These are phyloP conservation scores for Phytopythium oedochilum DNA, from an alignment of 352 stramenopile species.

Conservation along the genomic window DNA sequence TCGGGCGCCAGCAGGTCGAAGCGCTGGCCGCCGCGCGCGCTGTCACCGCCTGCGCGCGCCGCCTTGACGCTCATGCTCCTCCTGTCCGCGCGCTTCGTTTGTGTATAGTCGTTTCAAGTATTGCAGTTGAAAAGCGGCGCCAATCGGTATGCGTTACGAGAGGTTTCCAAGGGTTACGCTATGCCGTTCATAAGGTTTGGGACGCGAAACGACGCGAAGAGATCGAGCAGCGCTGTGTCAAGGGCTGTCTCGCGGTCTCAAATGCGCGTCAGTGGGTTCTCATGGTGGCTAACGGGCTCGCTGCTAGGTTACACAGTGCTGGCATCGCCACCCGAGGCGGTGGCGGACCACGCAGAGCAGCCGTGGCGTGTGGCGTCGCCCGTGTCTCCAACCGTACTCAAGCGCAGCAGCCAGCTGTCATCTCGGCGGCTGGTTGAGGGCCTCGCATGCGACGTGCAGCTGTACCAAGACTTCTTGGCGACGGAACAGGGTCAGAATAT, in stretches of 20 bases:
- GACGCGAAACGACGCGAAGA: conserved; percentile 4
- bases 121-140: background rate
- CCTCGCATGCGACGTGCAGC: conserved; percentile 36
- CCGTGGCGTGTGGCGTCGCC: background rate
- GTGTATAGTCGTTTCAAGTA: too few species aligned
- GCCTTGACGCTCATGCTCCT: background rate
- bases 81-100: too few species aligned
- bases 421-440: conserved; percentile 23
- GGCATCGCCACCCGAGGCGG: background rate
- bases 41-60: background rate
- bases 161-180: background rate
- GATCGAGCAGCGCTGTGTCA: too few species aligned
- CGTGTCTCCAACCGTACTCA: too few species aligned
- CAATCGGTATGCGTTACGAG: background rate
- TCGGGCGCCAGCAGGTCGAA: conserved; percentile 60
- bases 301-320: background rate
- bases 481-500: conserved; percentile 58
- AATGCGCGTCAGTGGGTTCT: background rate
- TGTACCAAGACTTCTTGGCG: conserved; percentile 52
- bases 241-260: background rate
- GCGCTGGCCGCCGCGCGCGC: conserved; percentile 8
- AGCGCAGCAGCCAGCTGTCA: background rate
- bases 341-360: background rate
- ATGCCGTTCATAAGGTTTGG: background rate
- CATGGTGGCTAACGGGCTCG: background rate